Evolutionary conservation across 2,329 filamentous ascomycete genomes (phyloP).

Genomic region (Colletotrichum sp.): DNA sequence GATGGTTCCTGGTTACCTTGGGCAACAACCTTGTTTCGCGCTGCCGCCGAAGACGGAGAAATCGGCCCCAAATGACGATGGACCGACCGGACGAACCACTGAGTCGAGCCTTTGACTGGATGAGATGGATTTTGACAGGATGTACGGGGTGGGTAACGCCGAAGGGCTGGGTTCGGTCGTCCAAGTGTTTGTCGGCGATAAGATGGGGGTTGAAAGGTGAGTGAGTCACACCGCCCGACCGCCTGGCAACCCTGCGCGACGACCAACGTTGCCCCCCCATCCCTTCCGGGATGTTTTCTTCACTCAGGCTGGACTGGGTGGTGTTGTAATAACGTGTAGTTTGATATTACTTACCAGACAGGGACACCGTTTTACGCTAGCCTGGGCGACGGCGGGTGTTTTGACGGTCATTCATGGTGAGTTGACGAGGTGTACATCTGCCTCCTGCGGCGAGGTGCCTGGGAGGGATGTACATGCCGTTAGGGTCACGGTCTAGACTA

Average conservation of each 20-base stretch:
- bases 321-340: background rate
- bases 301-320: background rate
- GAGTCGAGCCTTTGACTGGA: background rate
- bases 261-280: background rate
- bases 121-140: background rate
- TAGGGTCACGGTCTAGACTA: background rate
- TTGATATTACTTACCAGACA: background rate
- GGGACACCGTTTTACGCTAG: background rate
- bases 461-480: background rate
- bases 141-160: background rate
- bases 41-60: background rate
- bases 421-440: background rate
- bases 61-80: background rate
- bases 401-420: background rate
- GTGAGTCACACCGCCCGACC: conserved; percentile 14
- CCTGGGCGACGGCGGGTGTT: background rate
- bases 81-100: background rate
- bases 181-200: conserved; percentile 7
- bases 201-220: background rate
- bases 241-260: background rate
- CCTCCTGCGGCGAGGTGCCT: background rate
- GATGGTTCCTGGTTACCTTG: background rate
- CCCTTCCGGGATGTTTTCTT: background rate
- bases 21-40: background rate
- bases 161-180: background rate